Evolutionary conservation across 2,329 filamentous ascomycete genomes (phyloP).

Genomic region (Colletotrichum chrysophilum): DNA sequence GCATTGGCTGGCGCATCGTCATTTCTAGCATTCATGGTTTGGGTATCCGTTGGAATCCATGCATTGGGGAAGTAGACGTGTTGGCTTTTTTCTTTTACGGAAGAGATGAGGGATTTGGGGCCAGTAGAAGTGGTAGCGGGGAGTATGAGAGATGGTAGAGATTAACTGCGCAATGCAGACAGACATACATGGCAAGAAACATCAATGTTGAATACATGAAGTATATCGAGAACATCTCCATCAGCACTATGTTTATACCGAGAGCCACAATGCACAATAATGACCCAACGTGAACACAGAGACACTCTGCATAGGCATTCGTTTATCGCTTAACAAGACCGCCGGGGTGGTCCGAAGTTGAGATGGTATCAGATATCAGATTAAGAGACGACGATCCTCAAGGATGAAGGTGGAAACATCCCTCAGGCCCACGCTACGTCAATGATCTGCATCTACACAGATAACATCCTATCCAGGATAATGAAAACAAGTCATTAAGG

Average conservation of each 20-base stretch:
- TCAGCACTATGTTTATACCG: too few species aligned
- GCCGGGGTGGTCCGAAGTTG: not conserved
- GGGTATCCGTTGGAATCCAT: not conserved
- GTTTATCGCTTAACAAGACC: not conserved
- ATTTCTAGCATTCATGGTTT: not conserved
- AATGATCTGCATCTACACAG: not conserved
- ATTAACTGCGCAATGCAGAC: not conserved
- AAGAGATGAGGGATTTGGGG: not conserved
- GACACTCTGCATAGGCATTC: rapidly evolving
- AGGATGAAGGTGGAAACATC: not conserved
- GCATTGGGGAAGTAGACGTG: not conserved
- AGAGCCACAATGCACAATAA: not conserved
- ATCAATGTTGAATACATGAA: not conserved
- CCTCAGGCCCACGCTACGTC: not conserved
- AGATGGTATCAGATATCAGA: not conserved
- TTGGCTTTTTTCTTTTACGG: not conserved
- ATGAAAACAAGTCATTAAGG: too few species aligned
- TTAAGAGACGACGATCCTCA: not conserved
- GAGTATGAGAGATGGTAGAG: too few species aligned
- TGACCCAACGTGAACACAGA: too few species aligned
- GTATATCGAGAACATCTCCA: not conserved
- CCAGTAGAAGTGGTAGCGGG: not conserved
- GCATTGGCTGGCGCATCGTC: constrained; percentile 1
- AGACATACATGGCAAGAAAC: not conserved
- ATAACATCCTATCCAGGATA: not conserved